A percentile compares a stretch with the other conserved stretches of the same genome.
Conservation (phyloP, 768 basidiomycete species). For the Suillus lakei region DNA sequence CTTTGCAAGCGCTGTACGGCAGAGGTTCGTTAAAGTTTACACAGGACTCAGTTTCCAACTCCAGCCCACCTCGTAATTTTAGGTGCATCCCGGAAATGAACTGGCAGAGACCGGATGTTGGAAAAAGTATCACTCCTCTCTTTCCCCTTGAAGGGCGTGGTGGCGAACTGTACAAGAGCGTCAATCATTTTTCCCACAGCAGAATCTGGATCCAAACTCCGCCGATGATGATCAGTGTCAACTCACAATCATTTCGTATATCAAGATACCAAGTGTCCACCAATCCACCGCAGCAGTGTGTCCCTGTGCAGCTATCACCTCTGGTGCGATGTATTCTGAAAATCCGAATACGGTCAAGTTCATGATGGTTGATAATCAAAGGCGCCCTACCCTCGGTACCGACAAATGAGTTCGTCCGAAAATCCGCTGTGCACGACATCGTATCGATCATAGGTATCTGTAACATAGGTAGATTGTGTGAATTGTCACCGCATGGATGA, state of each 20-base stretch:
- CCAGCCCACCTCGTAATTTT: slow-evolving; percentile 72
- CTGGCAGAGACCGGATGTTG: slow-evolving; percentile 89
- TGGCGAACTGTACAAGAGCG: slow-evolving; percentile 78
- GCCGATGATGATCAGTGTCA: slow-evolving; percentile 31
- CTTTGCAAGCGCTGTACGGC: slow-evolving; percentile 76
- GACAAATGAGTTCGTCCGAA: slow-evolving; percentile 98
- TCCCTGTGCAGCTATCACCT: slow-evolving; percentile 95
- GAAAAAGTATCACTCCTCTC: slow-evolving; percentile 95
- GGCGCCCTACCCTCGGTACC: slow-evolving; percentile 88
- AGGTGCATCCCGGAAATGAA: slow-evolving; percentile 85
- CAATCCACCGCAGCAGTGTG: slow-evolving; percentile 99
- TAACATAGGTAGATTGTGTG: slow-evolving; percentile 18
- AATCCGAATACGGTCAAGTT: background rate
- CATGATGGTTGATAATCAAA: slow-evolving; percentile 1
- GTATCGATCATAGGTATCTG: slow-evolving; percentile 96
- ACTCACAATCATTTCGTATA: slow-evolving; percentile 98
- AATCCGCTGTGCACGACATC: slow-evolving; percentile 95
- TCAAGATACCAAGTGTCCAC: slow-evolving; percentile 98
- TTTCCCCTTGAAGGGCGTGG: slow-evolving; percentile 97
- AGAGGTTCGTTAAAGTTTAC: slow-evolving; percentile 15
- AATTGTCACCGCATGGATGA: slow-evolving; percentile 6
- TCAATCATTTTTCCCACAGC: slow-evolving; percentile 32
- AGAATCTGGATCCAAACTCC: slow-evolving; percentile 12
- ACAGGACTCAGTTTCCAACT: background rate
- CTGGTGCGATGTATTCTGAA: slow-evolving; percentile 97